A percentile compares a stretch with the other conserved stretches of the same genome.
phyloP scores from a whole-genome alignment of 768 basidiomycete genomes.

The Lanmaoa pseudosensibilis region DNA sequence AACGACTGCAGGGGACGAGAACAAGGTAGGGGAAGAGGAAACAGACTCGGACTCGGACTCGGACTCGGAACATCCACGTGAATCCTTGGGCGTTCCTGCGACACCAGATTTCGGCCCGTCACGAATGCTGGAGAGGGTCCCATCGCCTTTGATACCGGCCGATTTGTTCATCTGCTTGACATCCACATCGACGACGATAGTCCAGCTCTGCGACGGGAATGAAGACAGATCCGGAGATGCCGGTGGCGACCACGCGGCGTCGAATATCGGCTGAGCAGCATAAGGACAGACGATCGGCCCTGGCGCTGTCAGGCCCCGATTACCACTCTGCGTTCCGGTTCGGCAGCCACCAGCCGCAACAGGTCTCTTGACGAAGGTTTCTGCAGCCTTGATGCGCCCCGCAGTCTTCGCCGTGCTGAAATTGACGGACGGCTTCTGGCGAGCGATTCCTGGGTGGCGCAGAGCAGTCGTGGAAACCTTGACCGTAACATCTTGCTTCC shows the following conservation, averaged over 20 bases:
- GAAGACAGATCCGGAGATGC: not conserved
- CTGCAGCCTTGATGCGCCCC: not conserved
- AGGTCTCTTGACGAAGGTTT: not conserved
- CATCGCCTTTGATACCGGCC: not conserved
- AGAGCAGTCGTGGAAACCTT: not conserved
- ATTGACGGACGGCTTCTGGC: not conserved
- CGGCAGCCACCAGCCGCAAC: not conserved
- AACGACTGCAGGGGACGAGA: not conserved
- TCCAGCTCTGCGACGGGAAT: slow-evolving; percentile 8
- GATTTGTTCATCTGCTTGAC: not conserved
- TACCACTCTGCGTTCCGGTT: not conserved
- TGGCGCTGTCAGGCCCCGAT: not conserved
- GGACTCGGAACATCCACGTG: too few species aligned
- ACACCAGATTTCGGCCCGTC: too few species aligned
- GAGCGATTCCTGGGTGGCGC: too few species aligned
- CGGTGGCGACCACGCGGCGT: not conserved
- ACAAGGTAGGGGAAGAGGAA: not conserved
- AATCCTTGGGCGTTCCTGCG: not conserved
- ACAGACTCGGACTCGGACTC: not conserved
- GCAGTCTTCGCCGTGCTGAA: not conserved
- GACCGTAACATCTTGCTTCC: not conserved
- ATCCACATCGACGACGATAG: not conserved
- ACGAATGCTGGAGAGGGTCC: too few species aligned
- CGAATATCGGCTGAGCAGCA: too few species aligned
- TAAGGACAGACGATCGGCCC: not conserved